A percentile compares a stretch with the other conserved stretches of the same genome.
Evolutionary conservation across 1,284 basidiomycete species (phyloP).

Genomic region (Inonotus hispidus): DNA sequence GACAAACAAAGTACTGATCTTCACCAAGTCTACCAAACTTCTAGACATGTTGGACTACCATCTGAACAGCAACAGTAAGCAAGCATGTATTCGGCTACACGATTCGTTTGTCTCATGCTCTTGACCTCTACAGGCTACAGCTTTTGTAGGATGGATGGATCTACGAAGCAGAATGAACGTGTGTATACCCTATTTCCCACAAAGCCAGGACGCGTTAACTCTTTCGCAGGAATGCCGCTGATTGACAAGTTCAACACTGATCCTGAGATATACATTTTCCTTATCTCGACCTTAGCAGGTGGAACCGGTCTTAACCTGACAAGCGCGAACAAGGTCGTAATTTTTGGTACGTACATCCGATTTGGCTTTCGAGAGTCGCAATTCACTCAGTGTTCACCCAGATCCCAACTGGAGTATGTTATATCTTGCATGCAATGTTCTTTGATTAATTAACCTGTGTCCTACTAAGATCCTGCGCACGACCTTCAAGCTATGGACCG

Average conservation of each 20-base stretch:
- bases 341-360: conserved; percentile 55
- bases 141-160: conserved; percentile 72
- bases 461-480: conserved; percentile 66
- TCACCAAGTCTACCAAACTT: conserved; percentile 81
- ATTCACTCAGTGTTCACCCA: conserved; percentile 24
- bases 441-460: too few relatives aligned
- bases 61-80: conserved; percentile 48
- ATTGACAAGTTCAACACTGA: conserved; percentile 82
- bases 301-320: conserved; percentile 74
- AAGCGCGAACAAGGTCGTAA: conserved; percentile 79
- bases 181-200: conserved; percentile 25
- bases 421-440: background rate
- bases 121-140: conserved; percentile 42
- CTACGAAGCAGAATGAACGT: conserved; percentile 60
- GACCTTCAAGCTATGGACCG: conserved; percentile 87
- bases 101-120: background rate
- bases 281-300: conserved; percentile 76
- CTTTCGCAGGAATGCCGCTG: conserved; percentile 61
- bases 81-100: too few relatives aligned
- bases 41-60: conserved; percentile 75
- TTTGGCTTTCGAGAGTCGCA: background rate
- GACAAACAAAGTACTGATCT: conserved; percentile 77
- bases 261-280: conserved; percentile 65
- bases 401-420: conserved; percentile 85
- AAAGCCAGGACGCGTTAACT: background rate